These are phyloP conservation scores for Rubroshorea leprosula DNA, from an alignment of 345 rosid species.

Conservation along the genomic window DNA sequence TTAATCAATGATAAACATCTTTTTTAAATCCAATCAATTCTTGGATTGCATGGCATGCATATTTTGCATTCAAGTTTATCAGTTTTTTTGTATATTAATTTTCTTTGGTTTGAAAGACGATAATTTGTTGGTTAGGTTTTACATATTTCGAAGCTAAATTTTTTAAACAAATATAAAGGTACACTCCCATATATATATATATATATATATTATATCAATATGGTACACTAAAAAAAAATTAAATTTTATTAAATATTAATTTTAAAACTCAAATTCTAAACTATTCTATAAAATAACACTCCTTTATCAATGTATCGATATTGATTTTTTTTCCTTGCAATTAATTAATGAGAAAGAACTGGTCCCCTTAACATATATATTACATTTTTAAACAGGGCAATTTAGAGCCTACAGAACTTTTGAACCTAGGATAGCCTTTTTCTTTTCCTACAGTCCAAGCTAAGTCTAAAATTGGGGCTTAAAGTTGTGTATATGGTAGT, in stretches of 20 bases:
- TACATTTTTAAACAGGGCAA: constrained; percentile 10
- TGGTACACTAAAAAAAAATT: too few species aligned
- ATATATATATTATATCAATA: too few species aligned
- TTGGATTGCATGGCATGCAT: constrained; percentile 7
- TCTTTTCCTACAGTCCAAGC: constrained; percentile 31
- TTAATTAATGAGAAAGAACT: not conserved
- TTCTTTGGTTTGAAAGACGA: constrained; percentile 16
- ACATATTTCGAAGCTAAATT: too few species aligned
- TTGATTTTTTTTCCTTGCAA: not conserved
- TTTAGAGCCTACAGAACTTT: constrained; percentile 27
- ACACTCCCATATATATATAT: too few species aligned
- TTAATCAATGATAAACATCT: not conserved
- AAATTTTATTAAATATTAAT: too few species aligned
- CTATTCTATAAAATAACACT: too few species aligned
- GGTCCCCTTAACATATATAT: constrained; percentile 16
- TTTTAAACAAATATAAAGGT: too few species aligned
- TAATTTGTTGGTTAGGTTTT: too few species aligned
- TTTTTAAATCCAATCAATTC: constrained; percentile 12
- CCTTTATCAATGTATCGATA: not conserved
- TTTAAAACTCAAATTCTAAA: too few species aligned
- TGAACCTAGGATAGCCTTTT: constrained; percentile 34
- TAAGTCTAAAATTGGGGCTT: constrained; percentile 14
- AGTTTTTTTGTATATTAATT: too few species aligned
- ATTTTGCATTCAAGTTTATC: too few species aligned
- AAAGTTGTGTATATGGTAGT: not conserved